Percentiles rank a stretch among this genome's conserved stretches.
phyloP scores from a whole-genome alignment of 768 basidiomycete species.

The Suillus bovinus region DNA sequence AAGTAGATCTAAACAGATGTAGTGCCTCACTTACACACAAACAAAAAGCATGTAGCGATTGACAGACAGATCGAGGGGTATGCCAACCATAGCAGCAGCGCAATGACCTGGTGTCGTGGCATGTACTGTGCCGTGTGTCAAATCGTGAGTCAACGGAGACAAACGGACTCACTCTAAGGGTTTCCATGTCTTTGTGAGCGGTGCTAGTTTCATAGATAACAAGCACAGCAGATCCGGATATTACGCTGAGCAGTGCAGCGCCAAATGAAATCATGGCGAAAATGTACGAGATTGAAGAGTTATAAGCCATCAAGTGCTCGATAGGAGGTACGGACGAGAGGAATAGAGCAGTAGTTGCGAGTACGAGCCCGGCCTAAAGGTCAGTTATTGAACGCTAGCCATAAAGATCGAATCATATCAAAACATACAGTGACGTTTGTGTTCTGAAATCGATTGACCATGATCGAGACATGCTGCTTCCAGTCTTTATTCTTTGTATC shows the following conservation, averaged over 20 bases:
- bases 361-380: conserved; percentile 2
- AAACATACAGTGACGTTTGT: conserved; percentile 1
- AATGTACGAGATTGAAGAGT: background rate
- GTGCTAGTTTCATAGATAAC: background rate
- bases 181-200: background rate
- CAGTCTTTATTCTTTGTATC: background rate
- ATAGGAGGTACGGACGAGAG: background rate
- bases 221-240: conserved; percentile 1
- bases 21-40: background rate
- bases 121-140: background rate
- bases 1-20: background rate
- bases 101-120: background rate
- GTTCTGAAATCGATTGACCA: background rate
- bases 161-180: background rate
- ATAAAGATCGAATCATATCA: background rate
- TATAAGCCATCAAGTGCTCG: background rate
- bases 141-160: background rate
- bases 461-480: background rate
- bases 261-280: background rate
- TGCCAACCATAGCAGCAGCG: background rate
- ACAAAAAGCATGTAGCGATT: background rate
- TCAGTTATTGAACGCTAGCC: no score
- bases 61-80: conserved; percentile 1
- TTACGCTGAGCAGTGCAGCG: conserved; percentile 1
- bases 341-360: background rate